Conservation (phyloP, 257 asterid species). For the Jaltomata sinuosa region DNA sequence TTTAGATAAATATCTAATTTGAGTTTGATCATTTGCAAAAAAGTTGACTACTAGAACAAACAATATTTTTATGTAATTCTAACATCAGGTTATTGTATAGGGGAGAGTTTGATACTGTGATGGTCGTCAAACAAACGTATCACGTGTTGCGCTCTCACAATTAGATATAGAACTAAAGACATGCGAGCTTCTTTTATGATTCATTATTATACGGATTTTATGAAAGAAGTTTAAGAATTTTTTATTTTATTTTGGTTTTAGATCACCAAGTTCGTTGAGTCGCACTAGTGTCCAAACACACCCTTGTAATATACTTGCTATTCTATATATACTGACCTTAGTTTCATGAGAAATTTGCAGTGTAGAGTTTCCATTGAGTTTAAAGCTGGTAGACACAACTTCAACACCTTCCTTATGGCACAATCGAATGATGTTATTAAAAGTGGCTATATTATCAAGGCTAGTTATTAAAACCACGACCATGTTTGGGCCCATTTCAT, state of each 20-base stretch:
- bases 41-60: background rate
- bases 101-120: no score
- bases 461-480: slow-evolving; percentile 21
- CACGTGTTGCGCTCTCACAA: background rate
- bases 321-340: slow-evolving; percentile 12
- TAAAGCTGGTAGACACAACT: slow-evolving; percentile 28
- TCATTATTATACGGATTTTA: no score
- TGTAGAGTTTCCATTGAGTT: slow-evolving; percentile 25
- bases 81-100: no score
- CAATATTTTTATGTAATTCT: background rate
- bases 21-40: background rate
- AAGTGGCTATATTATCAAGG: slow-evolving; percentile 15
- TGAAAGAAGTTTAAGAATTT: background rate
- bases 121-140: background rate
- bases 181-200: background rate
- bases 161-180: background rate
- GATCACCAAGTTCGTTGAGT: background rate
- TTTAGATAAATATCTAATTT: background rate
- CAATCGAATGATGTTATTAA: slow-evolving; percentile 18
- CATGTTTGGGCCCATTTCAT: slow-evolving; percentile 31
- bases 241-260: background rate
- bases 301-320: background rate
- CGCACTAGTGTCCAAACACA: background rate
- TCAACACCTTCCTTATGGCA: slow-evolving; percentile 27
- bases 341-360: slow-evolving; percentile 25